Evolutionary conservation across 192 early-diverging fungal species (phyloP), one percentile per base, ranked within the genome.

Genomic region (Kickxella alabastrina): DNA sequence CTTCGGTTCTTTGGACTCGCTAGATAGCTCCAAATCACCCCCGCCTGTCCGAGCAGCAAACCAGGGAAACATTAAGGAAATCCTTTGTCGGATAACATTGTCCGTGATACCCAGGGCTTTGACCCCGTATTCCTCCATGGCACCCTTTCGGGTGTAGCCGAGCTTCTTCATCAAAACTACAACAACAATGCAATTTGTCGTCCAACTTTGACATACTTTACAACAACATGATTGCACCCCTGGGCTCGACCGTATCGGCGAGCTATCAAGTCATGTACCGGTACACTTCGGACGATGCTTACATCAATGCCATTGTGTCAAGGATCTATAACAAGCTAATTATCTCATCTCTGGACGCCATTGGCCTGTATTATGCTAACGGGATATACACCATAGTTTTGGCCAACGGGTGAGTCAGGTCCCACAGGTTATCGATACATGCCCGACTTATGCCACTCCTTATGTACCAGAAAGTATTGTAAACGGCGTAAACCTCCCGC

Each of bases 331-430:
- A 43, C 23, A n/a, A 53, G 26, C 37, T 75, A 21, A 63, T 75
- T 75, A 55, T 52, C 0, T 59, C 59, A 26, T 56, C 61, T 10
- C 53, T 75, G 44, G 63, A 75, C 13, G 71, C 71, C 1, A 56
- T 75, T 8, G 71, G 71, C 10, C 1, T 75, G 10, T 56, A 59
- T 15, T 47, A 59, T 43, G 22, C 28, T 10, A n/a, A 22, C 10
- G 71, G 71, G 0, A 51, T 63, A 8, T 75, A 75, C 31, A 67
- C 71, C 2, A 19, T 67, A n/a, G 71, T 75, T 14, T n/a, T 67
- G 36, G 64, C 59, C 4, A 47, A 55, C 9, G 64, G 59, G 13
- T 23, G 66, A 10, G 8, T 24, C 2, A 21, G 45, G 26, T 50
- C 49, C 5, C 71, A 63, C 0, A 14, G 15, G 35, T 31, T 7